Percentiles rank a stretch among this genome's conserved stretches.
phyloP scores from a whole-genome alignment of 441 rosid genomes.

The Brassica hybrid region DNA sequence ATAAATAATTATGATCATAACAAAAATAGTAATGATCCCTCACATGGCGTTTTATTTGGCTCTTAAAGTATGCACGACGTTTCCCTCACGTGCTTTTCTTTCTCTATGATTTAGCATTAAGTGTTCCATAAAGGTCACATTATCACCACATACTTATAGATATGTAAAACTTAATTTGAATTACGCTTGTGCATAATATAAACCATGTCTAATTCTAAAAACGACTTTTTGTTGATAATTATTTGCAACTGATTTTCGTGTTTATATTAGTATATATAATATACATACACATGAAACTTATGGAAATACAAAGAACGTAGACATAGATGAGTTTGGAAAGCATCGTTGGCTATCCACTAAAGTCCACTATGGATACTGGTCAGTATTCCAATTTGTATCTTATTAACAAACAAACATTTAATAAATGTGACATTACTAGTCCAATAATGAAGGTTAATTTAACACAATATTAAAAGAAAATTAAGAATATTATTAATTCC shows the following conservation, averaged over 20 bases:
- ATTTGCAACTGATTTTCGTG: constrained; percentile 1
- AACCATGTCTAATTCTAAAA: neutral
- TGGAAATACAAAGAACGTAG: constrained; percentile 17
- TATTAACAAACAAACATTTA: constrained; percentile 1
- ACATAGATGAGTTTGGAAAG: constrained; percentile 18
- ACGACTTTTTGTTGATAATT: neutral
- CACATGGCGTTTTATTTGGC: constrained; percentile 17
- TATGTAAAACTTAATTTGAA: neutral
- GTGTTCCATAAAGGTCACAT: constrained; percentile 23
- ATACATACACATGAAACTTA: neutral
- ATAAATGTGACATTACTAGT: constrained; percentile 3
- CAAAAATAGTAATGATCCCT: constrained; percentile 29
- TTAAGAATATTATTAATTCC: constrained; percentile 26
- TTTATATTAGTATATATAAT: neutral
- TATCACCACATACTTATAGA: neutral
- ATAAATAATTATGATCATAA: constrained; percentile 5
- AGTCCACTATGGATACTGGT: constrained; percentile 8
- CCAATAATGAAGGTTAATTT: constrained; percentile 17
- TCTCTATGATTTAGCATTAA: constrained; percentile 21
- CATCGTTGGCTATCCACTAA: constrained; percentile 39
- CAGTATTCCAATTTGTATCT: constrained; percentile 13
- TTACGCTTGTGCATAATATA: neutral
- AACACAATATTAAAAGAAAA: neutral
- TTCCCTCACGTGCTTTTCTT: constrained; percentile 35
- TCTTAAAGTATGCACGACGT: constrained; percentile 32